A percentile compares a stretch with the other conserved stretches of the same genome.
Evolutionary conservation across 2,329 filamentous ascomycete species (phyloP).

Genomic region (Chrysosporium queenslandicum): DNA sequence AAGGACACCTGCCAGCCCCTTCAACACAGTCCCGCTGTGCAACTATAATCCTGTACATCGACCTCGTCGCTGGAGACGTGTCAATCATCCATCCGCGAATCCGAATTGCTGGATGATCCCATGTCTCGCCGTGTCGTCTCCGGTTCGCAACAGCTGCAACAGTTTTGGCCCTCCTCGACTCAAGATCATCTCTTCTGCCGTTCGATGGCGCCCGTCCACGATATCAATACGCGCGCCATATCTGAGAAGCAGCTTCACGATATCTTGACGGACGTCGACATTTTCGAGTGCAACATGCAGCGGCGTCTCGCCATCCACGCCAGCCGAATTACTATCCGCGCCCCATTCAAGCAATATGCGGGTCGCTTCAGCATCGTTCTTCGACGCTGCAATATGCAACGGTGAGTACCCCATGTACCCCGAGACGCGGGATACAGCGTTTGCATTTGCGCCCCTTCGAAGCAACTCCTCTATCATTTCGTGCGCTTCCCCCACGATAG

Average conservation of each 20-base stretch:
- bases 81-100: no score
- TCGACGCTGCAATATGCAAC: background rate
- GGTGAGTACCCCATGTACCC: background rate
- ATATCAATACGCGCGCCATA: background rate
- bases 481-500: background rate
- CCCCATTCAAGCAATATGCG: background rate
- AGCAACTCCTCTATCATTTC: background rate
- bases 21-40: no score
- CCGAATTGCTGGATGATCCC: no score
- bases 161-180: background rate
- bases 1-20: no score
- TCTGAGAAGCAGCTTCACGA: background rate
- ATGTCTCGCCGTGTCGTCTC: no score
- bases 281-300: background rate
- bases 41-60: no score
- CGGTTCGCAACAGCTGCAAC: background rate
- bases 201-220: background rate
- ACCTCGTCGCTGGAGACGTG: no score
- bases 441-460: background rate
- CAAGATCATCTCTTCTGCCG: no score
- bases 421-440: background rate
- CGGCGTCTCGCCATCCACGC: background rate
- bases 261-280: background rate
- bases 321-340: background rate
- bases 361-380: background rate